Base-by-base conservation (phyloP, 2,329 filamentous ascomycete genomes). In the Aspergillus thermomutatus region DNA sequence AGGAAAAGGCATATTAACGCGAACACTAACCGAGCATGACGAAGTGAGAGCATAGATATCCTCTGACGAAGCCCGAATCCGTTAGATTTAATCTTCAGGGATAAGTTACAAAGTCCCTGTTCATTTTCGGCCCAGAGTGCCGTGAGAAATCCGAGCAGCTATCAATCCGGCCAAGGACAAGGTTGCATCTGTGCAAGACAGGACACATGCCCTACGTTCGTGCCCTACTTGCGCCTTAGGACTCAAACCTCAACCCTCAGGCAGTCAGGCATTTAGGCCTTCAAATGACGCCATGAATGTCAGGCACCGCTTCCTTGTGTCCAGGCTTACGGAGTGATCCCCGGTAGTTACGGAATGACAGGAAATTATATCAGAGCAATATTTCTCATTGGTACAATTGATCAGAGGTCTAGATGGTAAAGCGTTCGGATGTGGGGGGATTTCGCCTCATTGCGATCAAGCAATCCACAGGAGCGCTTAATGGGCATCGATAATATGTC, bases 401-500 rank as follows among this genome's bases (percentile, higher is more conserved):
- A 43, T 21, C n/a, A 43, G 21, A 10, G 40, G n/a, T 43, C n/a
- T 43, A 23, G 40, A 37, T 37, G 31, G 17, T 37, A n/a, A 37
- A 37, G 31, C 31, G 14, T 37, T 14, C 14, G 31, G 31, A 37
- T 37, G 31, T 37, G 31, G 31, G 31, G 31, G 14, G 17, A 34
- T 8, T 5, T 17, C 31, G 31, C 31, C 31, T 37, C 40, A 43
- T 43, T 19, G 40, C 40, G 10, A 43, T 7, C 14, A 37, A 37
- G 31, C 14, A 21, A 21, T 8, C 19, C 8, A 43, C 43, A 21
- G 10, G 10, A 14, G 43, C 43, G 43, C 23, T 46, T 52, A 56
- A 56, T 56, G 50, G 43, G 48, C 45, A 11, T 46, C 21, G 43
- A 46, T 46, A 10, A 46, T 46, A 46, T 37, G 31, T 37, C 31